phyloP scores from a whole-genome alignment of 768 basidiomycete species.

The Flagelloscypha sp. region DNA sequence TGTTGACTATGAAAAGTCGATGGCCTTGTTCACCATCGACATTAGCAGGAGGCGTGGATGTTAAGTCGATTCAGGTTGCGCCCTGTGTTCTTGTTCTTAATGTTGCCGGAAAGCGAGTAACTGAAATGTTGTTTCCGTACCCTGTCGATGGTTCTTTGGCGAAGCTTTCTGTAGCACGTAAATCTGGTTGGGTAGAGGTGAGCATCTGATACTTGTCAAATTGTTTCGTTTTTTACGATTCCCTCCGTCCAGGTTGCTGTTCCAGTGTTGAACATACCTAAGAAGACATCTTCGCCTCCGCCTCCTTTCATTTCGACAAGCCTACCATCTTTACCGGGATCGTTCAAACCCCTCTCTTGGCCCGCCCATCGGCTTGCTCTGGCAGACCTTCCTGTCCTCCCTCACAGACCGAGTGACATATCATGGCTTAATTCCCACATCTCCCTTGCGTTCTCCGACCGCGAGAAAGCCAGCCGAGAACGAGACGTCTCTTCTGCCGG shows the following conservation, averaged over 20 bases:
- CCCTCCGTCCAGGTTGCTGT: slow-evolving; percentile 19
- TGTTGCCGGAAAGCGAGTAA: slow-evolving; percentile 18
- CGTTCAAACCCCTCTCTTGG: too few relatives aligned
- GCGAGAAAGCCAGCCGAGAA: slow-evolving; percentile 17
- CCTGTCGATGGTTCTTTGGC: slow-evolving; percentile 19
- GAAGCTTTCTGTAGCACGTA: slow-evolving; percentile 27
- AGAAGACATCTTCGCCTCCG: slow-evolving; percentile 20
- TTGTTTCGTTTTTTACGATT: background rate
- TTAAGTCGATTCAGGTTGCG: too few relatives aligned
- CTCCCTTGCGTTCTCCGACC: slow-evolving; percentile 19
- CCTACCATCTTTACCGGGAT: slow-evolving; percentile 10
- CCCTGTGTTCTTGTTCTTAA: slow-evolving; percentile 24
- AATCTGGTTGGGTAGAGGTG: slow-evolving; percentile 31
- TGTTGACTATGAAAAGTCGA: too few relatives aligned
- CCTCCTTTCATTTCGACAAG: slow-evolving; percentile 12
- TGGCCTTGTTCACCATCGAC: too few relatives aligned
- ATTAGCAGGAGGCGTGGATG: too few relatives aligned
- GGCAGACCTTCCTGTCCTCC: slow-evolving; percentile 23
- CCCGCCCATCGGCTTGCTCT: slow-evolving; percentile 33
- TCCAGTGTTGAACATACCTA: slow-evolving; percentile 19
- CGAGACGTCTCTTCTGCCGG: slow-evolving; percentile 13
- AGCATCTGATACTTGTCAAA: background rate
- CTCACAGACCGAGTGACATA: slow-evolving; percentile 10
- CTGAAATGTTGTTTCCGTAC: slow-evolving; percentile 22
- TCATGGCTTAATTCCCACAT: slow-evolving; percentile 27